Conservation (phyloP, 1,139 yeast species). For the Diutina pseudorugosa region DNA sequence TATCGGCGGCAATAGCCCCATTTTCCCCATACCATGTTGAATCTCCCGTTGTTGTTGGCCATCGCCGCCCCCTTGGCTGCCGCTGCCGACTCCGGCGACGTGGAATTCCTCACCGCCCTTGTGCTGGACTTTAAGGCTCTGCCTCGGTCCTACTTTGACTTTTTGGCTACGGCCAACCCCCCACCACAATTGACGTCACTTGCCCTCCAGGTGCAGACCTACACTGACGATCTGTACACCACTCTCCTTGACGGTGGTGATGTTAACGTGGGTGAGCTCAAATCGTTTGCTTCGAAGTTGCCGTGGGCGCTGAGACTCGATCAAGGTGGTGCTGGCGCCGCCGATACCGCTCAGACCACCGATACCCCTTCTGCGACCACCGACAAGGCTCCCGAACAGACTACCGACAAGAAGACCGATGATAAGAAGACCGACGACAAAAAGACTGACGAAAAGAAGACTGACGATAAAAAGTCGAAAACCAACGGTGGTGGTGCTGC, state of each 20-base stretch:
- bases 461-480: not conserved
- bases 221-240: slow-evolving; percentile 28
- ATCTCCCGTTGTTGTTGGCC: slow-evolving; percentile 9
- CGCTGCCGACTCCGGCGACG: slow-evolving; percentile 15
- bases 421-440: not conserved
- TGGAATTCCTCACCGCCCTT: slow-evolving; percentile 26
- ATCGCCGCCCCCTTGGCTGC: slow-evolving; percentile 14
- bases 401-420: not conserved
- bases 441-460: not conserved
- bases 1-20: not conserved
- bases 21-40: slow-evolving; percentile 10
- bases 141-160: slow-evolving; percentile 16
- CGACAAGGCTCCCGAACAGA: not conserved
- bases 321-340: slow-evolving; percentile 6
- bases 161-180: slow-evolving; percentile 20
- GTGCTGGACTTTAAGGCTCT: slow-evolving; percentile 23
- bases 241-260: slow-evolving; percentile 20
- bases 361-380: slow-evolving; percentile 4
- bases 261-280: slow-evolving; percentile 15
- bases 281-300: slow-evolving; percentile 24
- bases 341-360: slow-evolving; percentile 4
- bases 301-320: slow-evolving; percentile 31
- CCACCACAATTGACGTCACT: slow-evolving; percentile 25
- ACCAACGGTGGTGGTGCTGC: not conserved
- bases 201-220: slow-evolving; percentile 26